These are phyloP conservation scores for Citrus sp. DNA, from an alignment of 345 rosid species.

Conservation along the genomic window DNA sequence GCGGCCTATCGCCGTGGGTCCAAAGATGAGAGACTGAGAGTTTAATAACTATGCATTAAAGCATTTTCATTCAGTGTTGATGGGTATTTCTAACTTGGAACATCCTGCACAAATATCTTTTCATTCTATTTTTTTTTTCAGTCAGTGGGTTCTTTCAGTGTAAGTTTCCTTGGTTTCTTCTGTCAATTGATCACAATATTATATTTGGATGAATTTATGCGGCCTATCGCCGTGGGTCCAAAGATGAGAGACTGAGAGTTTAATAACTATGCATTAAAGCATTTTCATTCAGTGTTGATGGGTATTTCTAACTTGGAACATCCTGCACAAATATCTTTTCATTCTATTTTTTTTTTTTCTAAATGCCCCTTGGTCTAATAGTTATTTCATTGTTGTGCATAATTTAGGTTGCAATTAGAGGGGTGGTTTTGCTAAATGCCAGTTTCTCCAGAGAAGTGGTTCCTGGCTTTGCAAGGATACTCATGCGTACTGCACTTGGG, in stretches of 20 bases:
- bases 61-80: neutral
- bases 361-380: neutral
- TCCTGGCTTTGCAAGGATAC: slow-evolving; percentile 88
- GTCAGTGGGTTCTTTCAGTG: slow-evolving; percentile 53
- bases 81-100: neutral
- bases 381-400: slow-evolving; percentile 7
- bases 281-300: neutral
- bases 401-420: slow-evolving; percentile 54
- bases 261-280: neutral
- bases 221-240: neutral
- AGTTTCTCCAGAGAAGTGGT: slow-evolving; percentile 91
- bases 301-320: neutral
- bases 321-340: neutral
- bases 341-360: neutral
- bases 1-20: neutral
- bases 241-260: neutral
- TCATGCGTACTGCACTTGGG: slow-evolving; percentile 81
- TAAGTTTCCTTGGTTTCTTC: slow-evolving; percentile 13
- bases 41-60: neutral
- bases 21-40: neutral
- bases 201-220: slow-evolving; percentile 3
- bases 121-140: slow-evolving; percentile 12
- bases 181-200: neutral
- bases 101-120: neutral
- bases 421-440: slow-evolving; percentile 71